A percentile compares a stretch with the other conserved stretches of the same genome.
These are phyloP conservation scores for Alternaria gaisen DNA, from an alignment of 2,329 filamentous ascomycete genomes.

Conservation along the genomic window DNA sequence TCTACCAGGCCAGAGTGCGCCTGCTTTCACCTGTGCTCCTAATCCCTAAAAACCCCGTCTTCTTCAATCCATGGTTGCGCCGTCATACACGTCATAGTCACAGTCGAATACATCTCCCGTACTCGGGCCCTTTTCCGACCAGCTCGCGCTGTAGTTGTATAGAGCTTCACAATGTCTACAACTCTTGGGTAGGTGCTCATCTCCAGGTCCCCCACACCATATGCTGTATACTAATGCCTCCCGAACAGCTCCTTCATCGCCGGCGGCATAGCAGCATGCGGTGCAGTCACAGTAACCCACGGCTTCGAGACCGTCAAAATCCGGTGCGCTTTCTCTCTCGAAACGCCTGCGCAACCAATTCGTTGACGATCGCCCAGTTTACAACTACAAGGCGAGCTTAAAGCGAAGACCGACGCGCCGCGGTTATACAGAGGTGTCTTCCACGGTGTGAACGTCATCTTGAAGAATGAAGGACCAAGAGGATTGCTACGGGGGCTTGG, in stretches of 20 bases:
- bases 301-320: constrained; percentile 99
- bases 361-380: constrained; percentile 65
- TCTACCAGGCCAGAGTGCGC: constrained; percentile 6
- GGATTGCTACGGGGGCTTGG: constrained; percentile 90
- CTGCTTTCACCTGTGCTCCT: not conserved
- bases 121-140: not conserved
- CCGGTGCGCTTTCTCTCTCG: constrained; percentile 65
- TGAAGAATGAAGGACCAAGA: constrained; percentile 85
- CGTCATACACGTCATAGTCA: constrained; percentile 7
- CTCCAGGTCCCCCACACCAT: not conserved
- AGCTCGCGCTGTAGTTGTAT: constrained; percentile 11
- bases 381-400: constrained; percentile 95
- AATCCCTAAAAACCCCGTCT: not conserved
- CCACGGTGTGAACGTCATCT: constrained; percentile 88
- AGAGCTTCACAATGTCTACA: constrained; percentile 54
- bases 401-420: constrained; percentile 82
- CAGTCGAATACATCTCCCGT: not conserved
- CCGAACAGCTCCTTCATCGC: constrained; percentile 81
- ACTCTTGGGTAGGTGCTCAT: constrained; percentile 54
- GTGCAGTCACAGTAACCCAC: constrained; percentile 96
- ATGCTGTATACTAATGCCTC: constrained; percentile 4
- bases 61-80: constrained; percentile 9
- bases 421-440: constrained; percentile 90
- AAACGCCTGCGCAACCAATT: constrained; percentile 1
- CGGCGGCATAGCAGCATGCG: constrained; percentile 94